Evolutionary conservation across 129 eudicot species (phyloP), one percentile per base, ranked within the genome.

Genomic region (Mikania micrantha): DNA sequence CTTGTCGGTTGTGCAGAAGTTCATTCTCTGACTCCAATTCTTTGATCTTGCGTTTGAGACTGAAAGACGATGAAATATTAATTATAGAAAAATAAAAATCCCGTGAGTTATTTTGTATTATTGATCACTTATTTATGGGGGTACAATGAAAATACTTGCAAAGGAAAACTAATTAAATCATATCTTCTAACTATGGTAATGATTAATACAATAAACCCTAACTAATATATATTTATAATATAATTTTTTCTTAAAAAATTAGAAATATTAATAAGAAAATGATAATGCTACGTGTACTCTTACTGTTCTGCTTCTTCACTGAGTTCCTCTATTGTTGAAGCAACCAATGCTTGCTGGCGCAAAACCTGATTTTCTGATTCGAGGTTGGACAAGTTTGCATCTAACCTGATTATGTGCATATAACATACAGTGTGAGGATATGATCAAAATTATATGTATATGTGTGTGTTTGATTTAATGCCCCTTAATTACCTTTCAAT

Each of bases 341-440:
- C 85, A 71, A 78, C 95, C 74, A 94, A 80, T 42, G 95, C 96
- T 73, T 94, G 93, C 79, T 94, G 96, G 35, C 99, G 95, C 24
- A 94, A 85, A 44, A 94, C 94, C 81, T 94, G 99, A 74, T 86
- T 94, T 79, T 94, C 99, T 52, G 99, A 86, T 73, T 94, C 99
- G 6, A 89, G 87, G 82, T 85, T 94, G 67, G 99, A 86, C 64
- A 87, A 69, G 60, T 86, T 94, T 44, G 79, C 72, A 64, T 89
- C 95, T 69, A 94, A 77, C 81, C 98, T 93, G 95, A 78, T 75
- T 54, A 67, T 32, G 42, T 73, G 27, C 67, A 68, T 52, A 72
- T 22, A 47, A 36, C n/a, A 36, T 35, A 60, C 59, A 60, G 52
- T 60, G 57, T 80, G 36, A 78, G 48, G 64, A 75, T 31, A 69